Percentiles rank a stretch among this genome's conserved stretches.
Evolutionary conservation across 140 eudicot genomes (phyloP).

Genomic region (Ambrosia hybrid): DNA sequence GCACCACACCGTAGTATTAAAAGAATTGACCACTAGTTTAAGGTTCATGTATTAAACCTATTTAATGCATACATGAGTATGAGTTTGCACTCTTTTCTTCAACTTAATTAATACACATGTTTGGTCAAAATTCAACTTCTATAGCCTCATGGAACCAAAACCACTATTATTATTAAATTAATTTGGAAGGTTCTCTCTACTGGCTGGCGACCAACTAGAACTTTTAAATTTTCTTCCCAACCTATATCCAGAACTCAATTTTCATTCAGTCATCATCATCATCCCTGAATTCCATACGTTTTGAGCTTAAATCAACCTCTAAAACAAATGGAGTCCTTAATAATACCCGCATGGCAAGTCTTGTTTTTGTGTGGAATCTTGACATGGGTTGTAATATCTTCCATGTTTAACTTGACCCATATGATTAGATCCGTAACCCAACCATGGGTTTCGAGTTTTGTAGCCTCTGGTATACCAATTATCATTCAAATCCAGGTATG

Average conservation of each 20-base stretch:
- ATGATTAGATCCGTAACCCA: constrained; percentile 69
- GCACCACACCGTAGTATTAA: no score
- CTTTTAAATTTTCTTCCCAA: constrained; percentile 10
- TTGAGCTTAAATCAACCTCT: not conserved
- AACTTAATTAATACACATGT: not conserved
- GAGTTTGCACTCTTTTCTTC: no score
- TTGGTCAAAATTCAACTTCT: constrained; percentile 13
- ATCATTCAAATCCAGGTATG: constrained; percentile 83
- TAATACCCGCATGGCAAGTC: constrained; percentile 69
- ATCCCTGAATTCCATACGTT: constrained; percentile 1
- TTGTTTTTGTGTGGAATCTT: constrained; percentile 54
- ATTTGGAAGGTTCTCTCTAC: constrained; percentile 1
- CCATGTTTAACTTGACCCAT: constrained; percentile 55
- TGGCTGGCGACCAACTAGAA: constrained; percentile 2
- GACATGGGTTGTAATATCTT: constrained; percentile 69
- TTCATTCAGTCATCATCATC: not conserved
- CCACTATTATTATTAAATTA: no score
- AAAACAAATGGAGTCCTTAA: constrained; percentile 49
- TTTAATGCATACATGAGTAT: no score
- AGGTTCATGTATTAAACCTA: no score
- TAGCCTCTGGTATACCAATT: constrained; percentile 44
- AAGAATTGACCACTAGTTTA: no score
- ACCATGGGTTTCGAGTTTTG: constrained; percentile 70
- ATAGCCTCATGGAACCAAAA: not conserved
- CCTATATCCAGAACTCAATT: not conserved